These are phyloP conservation scores for Carex cristatella DNA, from an alignment of 176 grass and related monocot species.

Conservation along the genomic window DNA sequence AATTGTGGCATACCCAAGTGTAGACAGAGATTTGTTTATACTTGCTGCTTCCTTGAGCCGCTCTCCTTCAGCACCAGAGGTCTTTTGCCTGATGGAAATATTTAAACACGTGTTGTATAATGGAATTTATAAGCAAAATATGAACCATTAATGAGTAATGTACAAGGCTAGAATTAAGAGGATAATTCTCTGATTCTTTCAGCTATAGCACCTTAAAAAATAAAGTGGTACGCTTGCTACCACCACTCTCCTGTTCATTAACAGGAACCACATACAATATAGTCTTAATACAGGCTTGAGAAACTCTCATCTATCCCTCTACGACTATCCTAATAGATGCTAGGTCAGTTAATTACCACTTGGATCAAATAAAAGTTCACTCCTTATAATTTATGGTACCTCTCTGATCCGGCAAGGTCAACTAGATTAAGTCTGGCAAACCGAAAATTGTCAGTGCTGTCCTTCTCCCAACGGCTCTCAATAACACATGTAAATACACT, in stretches of 20 bases:
- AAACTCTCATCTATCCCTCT: background rate
- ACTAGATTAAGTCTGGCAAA: conserved; percentile 98
- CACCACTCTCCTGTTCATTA: background rate
- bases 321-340: background rate
- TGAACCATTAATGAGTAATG: background rate
- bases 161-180: background rate
- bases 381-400: conserved; percentile 29
- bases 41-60: conserved; percentile 85
- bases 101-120: background rate
- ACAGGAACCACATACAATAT: background rate
- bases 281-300: background rate
- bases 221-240: background rate
- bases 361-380: background rate
- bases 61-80: conserved; percentile 96
- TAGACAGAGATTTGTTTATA: conserved; percentile 99
- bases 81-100: conserved; percentile 62
- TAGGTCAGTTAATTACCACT: background rate
- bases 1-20: conserved; percentile 52
- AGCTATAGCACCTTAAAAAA: background rate
- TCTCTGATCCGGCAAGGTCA: conserved; percentile 94
- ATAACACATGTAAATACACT: conserved; percentile 97
- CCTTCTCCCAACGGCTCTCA: conserved; percentile 89
- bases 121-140: conserved; percentile 1
- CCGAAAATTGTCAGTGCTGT: conserved; percentile 56
- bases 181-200: background rate